These are phyloP conservation scores for Mariannaea elegans DNA, from an alignment of 2,329 filamentous ascomycete species.

Conservation along the genomic window DNA sequence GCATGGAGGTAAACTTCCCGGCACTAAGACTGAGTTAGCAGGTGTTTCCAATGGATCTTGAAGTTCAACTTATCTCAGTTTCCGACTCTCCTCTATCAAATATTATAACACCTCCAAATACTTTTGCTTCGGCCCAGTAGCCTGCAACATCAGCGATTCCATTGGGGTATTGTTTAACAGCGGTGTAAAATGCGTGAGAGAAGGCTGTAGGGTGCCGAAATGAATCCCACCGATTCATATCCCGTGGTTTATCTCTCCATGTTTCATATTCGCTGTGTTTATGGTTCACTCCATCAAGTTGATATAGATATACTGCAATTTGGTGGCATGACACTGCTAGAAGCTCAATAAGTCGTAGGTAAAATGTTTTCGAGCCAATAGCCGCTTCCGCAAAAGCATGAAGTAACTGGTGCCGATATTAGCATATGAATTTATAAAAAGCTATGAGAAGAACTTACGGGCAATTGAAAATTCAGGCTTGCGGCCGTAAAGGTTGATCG, in stretches of 20 bases:
- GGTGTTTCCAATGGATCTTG: background rate
- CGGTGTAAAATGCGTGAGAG: slow-evolving; percentile 13
- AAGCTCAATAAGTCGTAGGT: slow-evolving; percentile 17
- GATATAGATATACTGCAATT: slow-evolving; percentile 22
- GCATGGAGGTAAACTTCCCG: background rate
- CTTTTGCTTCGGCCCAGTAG: slow-evolving; percentile 25
- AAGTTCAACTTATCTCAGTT: background rate
- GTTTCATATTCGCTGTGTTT: slow-evolving; percentile 13
- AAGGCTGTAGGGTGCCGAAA: slow-evolving; percentile 9
- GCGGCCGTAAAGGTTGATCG: background rate
- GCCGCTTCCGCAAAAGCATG: background rate
- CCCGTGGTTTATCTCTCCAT: background rate
- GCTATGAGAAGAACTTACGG: background rate
- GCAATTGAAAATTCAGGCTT: background rate
- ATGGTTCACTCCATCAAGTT: slow-evolving; percentile 14
- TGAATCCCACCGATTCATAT: background rate
- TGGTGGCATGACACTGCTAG: slow-evolving; percentile 19
- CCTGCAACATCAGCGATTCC: slow-evolving; percentile 16
- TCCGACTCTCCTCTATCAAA: slow-evolving; percentile 26
- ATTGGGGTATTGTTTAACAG: slow-evolving; percentile 18
- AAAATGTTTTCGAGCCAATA: background rate
- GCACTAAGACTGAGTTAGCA: background rate
- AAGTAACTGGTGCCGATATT: background rate
- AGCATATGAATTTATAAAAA: background rate
- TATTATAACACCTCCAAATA: slow-evolving; percentile 21